Evolutionary conservation across 164 flowering plant genomes (phyloP), one percentile per base, ranked within the genome.

Genomic region (Piper betle): DNA sequence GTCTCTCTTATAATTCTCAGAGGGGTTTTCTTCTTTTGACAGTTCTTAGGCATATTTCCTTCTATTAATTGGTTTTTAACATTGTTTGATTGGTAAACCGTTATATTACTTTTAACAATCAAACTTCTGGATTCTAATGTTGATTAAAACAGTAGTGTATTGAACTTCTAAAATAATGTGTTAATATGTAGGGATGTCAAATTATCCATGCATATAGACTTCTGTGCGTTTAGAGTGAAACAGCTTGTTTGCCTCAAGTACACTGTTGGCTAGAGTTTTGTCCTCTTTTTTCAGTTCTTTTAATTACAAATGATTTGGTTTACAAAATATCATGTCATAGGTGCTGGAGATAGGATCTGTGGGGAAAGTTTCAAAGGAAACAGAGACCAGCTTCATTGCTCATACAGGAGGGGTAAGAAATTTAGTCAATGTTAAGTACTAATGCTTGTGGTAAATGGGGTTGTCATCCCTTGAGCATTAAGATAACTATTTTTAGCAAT

Each of bases 341-440:
- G 86, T 92, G 19, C 16, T 92, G 66, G 98, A 92, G 77, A 75
- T 92, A 77, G 98, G 98, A 67, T 92, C 98, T 55, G 84, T 84
- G 68, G 98, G 98, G 20, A 89, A 81, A 76, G 77, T 80, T 50
- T 73, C 68, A 52, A 68, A 64, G 40, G 66, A 76, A 64, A 88
- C 80, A 39, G 65, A 60, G 53, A 74, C 78, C 20, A 80, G 81
- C 12, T 82, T 89, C 71, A 87, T 75, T 66, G 80, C 84, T 71
- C 98, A 92, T 70, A 61, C 73, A 54, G 57, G 81, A 5, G 78
- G 74, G 79, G 96, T 88, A 68, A 75, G 81, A 64, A 64, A 5
- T 46, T 39, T 63, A 37, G n/a, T 61, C 53, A n/a, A 55, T 52
- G 37, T 46, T 54, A 46, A 46, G 50, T 46, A 12, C 50, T 46